Evolutionary conservation across 371 early-diverging fungal genomes (phyloP).

Genomic region (Mucor indicus): DNA sequence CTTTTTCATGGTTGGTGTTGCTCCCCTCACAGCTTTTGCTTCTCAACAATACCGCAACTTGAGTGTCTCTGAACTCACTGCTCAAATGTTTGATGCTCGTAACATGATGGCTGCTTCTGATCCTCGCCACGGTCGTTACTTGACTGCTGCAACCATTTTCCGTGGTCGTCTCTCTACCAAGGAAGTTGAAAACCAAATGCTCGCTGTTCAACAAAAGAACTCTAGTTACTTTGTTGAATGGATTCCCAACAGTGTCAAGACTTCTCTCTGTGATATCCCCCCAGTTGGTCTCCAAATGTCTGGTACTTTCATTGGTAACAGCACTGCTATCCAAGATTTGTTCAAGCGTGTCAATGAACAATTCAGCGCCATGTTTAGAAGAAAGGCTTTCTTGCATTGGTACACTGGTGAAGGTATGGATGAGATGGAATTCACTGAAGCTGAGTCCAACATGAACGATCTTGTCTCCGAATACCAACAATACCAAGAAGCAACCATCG

Average conservation of each 20-base stretch:
- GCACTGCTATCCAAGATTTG: slow-evolving; percentile 97
- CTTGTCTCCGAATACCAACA: slow-evolving; percentile 97
- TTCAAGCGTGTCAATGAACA: slow-evolving; percentile 98
- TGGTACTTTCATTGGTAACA: slow-evolving; percentile 98
- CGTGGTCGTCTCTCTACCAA: slow-evolving; percentile 98
- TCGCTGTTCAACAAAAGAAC: slow-evolving; percentile 92
- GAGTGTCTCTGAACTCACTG: slow-evolving; percentile 92
- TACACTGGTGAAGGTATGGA: slow-evolving; percentile 98
- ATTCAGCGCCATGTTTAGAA: slow-evolving; percentile 93
- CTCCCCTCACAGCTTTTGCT: slow-evolving; percentile 91
- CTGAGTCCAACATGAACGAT: slow-evolving; percentile 94
- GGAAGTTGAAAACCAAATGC: slow-evolving; percentile 99
- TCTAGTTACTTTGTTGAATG: slow-evolving; percentile 98
- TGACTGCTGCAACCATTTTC: slow-evolving; percentile 98
- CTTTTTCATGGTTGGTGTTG: slow-evolving; percentile 99
- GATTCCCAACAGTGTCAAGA: slow-evolving; percentile 99
- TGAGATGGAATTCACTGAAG: slow-evolving; percentile 95
- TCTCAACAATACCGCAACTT: slow-evolving; percentile 86
- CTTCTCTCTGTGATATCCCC: slow-evolving; percentile 97
- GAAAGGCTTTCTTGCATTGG: slow-evolving; percentile 98
- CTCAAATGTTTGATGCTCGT: slow-evolving; percentile 97
- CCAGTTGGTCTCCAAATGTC: slow-evolving; percentile 97
- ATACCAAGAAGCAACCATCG: slow-evolving; percentile 89
- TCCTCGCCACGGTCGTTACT: slow-evolving; percentile 96
- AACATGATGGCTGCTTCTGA: slow-evolving; percentile 99